Evolutionary conservation across 768 basidiomycete species (phyloP).

Genomic region (Leccinum imitatum): DNA sequence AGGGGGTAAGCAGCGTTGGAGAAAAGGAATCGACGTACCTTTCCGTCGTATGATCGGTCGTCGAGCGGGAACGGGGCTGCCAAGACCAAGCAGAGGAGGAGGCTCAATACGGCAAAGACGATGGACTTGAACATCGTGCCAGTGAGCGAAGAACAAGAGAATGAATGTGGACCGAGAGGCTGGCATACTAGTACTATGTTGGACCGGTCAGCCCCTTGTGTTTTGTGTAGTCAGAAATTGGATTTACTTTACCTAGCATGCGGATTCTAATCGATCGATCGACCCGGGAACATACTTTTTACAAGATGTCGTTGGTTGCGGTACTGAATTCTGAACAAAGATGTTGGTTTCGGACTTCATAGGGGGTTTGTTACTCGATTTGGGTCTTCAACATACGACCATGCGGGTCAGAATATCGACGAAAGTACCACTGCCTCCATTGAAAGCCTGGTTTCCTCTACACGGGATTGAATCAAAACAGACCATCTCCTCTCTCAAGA

Average conservation of each 20-base stretch:
- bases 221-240: neutral
- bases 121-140: neutral
- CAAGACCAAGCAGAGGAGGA: neutral
- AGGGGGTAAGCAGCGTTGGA: neutral
- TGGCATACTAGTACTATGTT: neutral
- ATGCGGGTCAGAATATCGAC: slow-evolving; percentile 55
- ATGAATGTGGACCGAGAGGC: neutral
- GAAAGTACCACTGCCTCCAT: slow-evolving; percentile 43
- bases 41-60: neutral
- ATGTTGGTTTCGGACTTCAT: too few relatives aligned
- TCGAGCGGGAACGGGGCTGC: neutral
- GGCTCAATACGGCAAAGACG: neutral
- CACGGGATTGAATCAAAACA: neutral
- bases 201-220: neutral
- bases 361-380: neutral
- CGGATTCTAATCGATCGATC: neutral
- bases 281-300: neutral
- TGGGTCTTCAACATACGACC: neutral
- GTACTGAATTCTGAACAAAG: too few relatives aligned
- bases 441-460: slow-evolving; percentile 54
- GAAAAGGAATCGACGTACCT: neutral
- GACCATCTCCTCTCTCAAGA: slow-evolving; percentile 21
- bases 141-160: neutral
- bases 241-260: neutral
- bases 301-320: too few relatives aligned